phyloP scores from a whole-genome alignment of 1,139 yeast species.

The Lodderomyces pseudojiufengensis region DNA sequence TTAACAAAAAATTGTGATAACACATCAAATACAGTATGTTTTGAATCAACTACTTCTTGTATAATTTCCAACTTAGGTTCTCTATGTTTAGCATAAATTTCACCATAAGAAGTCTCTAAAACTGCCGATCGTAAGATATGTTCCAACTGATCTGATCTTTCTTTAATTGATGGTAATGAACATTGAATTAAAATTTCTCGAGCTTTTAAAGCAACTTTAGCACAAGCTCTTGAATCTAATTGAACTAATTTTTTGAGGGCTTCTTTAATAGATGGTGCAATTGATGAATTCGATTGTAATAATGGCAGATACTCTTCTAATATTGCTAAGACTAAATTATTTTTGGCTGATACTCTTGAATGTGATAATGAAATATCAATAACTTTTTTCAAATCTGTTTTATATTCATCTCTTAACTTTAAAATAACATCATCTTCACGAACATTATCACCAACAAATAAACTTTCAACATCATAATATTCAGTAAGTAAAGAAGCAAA shows the following conservation, averaged over 20 bases:
- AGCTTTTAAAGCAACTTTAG: constrained; percentile 94
- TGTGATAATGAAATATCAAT: constrained; percentile 77
- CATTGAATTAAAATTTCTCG: constrained; percentile 95
- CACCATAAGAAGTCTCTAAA: constrained; percentile 85
- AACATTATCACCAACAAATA: constrained; percentile 69
- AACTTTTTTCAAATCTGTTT: constrained; percentile 71
- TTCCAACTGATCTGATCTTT: constrained; percentile 95
- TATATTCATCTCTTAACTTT: constrained; percentile 81
- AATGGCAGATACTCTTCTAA: constrained; percentile 77
- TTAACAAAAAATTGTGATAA: constrained; percentile 85
- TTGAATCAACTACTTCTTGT: constrained; percentile 91
- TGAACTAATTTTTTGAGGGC: constrained; percentile 78
- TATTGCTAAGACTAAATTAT: constrained; percentile 82
- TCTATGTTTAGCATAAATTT: constrained; percentile 68
- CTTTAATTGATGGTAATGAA: constrained; percentile 91
- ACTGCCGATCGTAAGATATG: constrained; percentile 92
- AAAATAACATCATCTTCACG: constrained; percentile 87
- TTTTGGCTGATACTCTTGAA: constrained; percentile 89
- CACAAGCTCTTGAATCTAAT: constrained; percentile 83
- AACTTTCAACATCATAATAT: constrained; percentile 71
- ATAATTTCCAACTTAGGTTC: constrained; percentile 78
- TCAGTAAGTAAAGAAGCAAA: constrained; percentile 67
- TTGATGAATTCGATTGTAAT: constrained; percentile 61
- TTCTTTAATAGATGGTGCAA: constrained; percentile 67
- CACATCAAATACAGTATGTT: constrained; percentile 94